These are phyloP conservation scores for Mucor sp. DNA, from an alignment of 371 early-diverging fungal species.

Conservation along the genomic window DNA sequence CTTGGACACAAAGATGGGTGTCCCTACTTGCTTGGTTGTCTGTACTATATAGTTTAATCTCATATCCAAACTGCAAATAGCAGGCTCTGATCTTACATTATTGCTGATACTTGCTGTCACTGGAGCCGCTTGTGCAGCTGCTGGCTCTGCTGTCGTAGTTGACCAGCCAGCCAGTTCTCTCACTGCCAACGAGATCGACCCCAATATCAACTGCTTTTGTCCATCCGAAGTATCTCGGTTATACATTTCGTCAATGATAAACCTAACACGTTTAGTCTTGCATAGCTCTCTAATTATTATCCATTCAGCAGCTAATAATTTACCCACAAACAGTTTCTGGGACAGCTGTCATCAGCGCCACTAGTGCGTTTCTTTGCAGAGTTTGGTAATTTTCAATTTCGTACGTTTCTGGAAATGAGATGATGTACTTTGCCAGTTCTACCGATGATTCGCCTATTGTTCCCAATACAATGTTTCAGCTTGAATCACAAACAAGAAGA, in stretches of 20 bases:
- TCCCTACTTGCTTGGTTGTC: slow-evolving; percentile 19
- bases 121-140: neutral
- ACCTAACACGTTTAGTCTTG: slow-evolving; percentile 17
- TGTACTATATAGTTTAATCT: neutral
- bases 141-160: neutral
- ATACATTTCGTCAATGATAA: slow-evolving; percentile 43
- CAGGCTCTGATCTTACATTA: neutral
- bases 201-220: slow-evolving; percentile 32
- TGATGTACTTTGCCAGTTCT: slow-evolving; percentile 32
- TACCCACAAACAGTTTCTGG: slow-evolving; percentile 37
- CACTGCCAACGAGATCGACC: slow-evolving; percentile 34
- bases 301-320: neutral
- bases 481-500: neutral
- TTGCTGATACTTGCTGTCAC: neutral
- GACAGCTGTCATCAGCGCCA: slow-evolving; percentile 36
- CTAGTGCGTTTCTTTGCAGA: slow-evolving; percentile 30
- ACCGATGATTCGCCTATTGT: slow-evolving; percentile 35
- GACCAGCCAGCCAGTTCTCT: slow-evolving; percentile 46
- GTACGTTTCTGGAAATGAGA: slow-evolving; percentile 36
- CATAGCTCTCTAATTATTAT: neutral
- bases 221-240: slow-evolving; percentile 39
- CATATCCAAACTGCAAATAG: neutral
- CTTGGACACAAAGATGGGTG: slow-evolving; percentile 35
- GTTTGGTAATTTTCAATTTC: slow-evolving; percentile 29
- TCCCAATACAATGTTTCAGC: neutral